These are phyloP conservation scores for Teunomyces stri DNA, from an alignment of 805 yeast genomes.

Conservation along the genomic window DNA sequence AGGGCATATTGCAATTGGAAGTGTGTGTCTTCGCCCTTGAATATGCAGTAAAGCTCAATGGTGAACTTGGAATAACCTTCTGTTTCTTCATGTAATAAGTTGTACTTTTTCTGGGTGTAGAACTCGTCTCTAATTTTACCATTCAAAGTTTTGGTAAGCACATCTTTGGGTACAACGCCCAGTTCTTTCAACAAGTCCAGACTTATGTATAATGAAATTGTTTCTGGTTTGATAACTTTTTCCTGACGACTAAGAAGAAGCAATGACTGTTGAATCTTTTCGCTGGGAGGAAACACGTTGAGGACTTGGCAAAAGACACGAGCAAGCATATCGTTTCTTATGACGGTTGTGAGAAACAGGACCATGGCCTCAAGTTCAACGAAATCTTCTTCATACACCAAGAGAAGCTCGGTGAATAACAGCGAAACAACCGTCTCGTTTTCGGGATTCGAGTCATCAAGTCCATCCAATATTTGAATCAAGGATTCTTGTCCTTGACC, in stretches of 20 bases:
- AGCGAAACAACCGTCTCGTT: slow-evolving; percentile 18
- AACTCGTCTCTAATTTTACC: slow-evolving; percentile 39
- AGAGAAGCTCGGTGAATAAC: slow-evolving; percentile 33
- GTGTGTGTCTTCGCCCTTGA: slow-evolving; percentile 38
- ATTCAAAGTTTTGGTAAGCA: slow-evolving; percentile 37
- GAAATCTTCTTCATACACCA: slow-evolving; percentile 21
- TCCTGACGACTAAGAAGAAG: slow-evolving; percentile 20
- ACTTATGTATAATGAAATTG: slow-evolving; percentile 29
- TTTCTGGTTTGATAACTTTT: slow-evolving; percentile 26
- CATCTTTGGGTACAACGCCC: slow-evolving; percentile 29
- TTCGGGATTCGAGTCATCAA: slow-evolving; percentile 17
- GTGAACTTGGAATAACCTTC: slow-evolving; percentile 74
- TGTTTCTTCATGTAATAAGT: slow-evolving; percentile 67
- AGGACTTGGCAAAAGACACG: slow-evolving; percentile 36
- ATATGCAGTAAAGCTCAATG: slow-evolving; percentile 45
- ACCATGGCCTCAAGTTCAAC: slow-evolving; percentile 16
- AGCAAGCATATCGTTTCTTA: slow-evolving; percentile 32
- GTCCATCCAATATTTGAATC: slow-evolving; percentile 28
- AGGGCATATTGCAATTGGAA: slow-evolving; percentile 44
- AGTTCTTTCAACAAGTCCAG: slow-evolving; percentile 25
- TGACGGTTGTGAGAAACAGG: slow-evolving; percentile 24
- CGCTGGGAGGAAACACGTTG: slow-evolving; percentile 34
- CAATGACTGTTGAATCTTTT: slow-evolving; percentile 20
- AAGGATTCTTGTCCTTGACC: slow-evolving; percentile 32
- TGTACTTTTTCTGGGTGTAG: slow-evolving; percentile 56